Evolutionary conservation across 1,139 yeast genomes (phyloP).

Genomic region (Saccharomycopsis hybrid): DNA sequence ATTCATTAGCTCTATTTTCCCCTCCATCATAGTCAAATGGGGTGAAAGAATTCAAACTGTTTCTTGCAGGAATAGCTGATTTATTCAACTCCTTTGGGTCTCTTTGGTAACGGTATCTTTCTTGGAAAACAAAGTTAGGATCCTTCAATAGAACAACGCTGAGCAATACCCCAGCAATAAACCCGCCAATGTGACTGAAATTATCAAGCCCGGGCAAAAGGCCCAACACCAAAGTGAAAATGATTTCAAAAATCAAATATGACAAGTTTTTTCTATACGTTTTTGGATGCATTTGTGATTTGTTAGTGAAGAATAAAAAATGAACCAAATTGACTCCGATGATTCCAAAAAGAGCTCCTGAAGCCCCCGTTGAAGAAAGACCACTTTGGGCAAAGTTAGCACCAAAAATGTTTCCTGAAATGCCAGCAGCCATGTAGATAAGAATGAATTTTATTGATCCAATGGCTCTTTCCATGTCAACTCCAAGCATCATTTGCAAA

Average conservation of each 20-base stretch:
- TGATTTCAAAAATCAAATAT: slow-evolving; percentile 49
- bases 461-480: slow-evolving; percentile 52
- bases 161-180: slow-evolving; percentile 52
- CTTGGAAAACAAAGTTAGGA: slow-evolving; percentile 44
- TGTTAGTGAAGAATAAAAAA: slow-evolving; percentile 45
- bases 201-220: slow-evolving; percentile 71
- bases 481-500: slow-evolving; percentile 56
- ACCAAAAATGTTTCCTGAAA: slow-evolving; percentile 64
- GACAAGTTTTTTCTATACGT: slow-evolving; percentile 40
- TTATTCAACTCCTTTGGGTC: slow-evolving; percentile 15
- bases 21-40: slow-evolving; percentile 21
- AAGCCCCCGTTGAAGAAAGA: slow-evolving; percentile 65
- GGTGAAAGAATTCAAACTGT: slow-evolving; percentile 17
- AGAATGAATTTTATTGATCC: slow-evolving; percentile 51
- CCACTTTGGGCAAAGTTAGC: slow-evolving; percentile 70
- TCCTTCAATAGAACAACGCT: slow-evolving; percentile 52
- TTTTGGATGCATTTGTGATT: slow-evolving; percentile 30
- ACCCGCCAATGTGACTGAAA: slow-evolving; percentile 74
- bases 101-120: slow-evolving; percentile 21
- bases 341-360: slow-evolving; percentile 67
- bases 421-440: slow-evolving; percentile 57
- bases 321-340: slow-evolving; percentile 57
- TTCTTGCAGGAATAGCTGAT: slow-evolving; percentile 23
- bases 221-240: slow-evolving; percentile 61
- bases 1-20: slow-evolving; percentile 25